phyloP scores from a whole-genome alignment of 1,139 yeast genomes.

The Candida anutae region DNA sequence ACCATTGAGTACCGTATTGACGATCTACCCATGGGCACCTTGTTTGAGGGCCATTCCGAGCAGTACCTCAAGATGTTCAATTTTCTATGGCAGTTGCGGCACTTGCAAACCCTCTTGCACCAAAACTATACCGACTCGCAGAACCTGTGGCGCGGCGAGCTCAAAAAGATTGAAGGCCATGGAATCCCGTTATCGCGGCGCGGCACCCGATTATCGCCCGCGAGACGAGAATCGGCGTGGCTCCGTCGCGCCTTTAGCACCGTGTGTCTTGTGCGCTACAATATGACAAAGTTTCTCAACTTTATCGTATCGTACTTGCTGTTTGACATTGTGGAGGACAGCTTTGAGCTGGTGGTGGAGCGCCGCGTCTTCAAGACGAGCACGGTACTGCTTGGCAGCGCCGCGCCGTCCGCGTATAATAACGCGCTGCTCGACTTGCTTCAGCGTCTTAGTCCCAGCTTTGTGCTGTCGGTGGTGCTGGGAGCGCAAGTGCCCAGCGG shows the following conservation, averaged over 20 bases:
- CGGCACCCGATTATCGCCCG: not conserved
- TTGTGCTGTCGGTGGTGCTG: constrained; percentile 4
- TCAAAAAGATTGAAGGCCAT: constrained; percentile 40
- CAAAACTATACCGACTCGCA: constrained; percentile 29
- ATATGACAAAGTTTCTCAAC: constrained; percentile 38
- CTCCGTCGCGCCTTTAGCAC: constrained; percentile 27
- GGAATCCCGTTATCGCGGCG: not conserved
- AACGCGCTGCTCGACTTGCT: constrained; percentile 9
- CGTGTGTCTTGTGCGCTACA: constrained; percentile 38
- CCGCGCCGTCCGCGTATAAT: constrained; percentile 5
- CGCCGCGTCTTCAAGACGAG: constrained; percentile 15
- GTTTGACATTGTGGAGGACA: constrained; percentile 42
- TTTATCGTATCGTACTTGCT: constrained; percentile 36
- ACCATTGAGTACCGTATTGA: constrained; percentile 71
- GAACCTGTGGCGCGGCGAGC: constrained; percentile 37
- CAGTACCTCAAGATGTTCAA: constrained; percentile 80
- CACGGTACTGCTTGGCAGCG: constrained; percentile 3
- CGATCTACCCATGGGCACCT: constrained; percentile 43
- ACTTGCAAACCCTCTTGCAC: constrained; percentile 47
- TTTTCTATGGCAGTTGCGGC: constrained; percentile 73
- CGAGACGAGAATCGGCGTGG: constrained; percentile 15
- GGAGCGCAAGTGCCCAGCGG: constrained; percentile 7
- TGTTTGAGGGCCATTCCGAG: constrained; percentile 24
- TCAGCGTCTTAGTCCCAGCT: constrained; percentile 8
- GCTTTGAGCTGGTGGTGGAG: constrained; percentile 22